phyloP scores from a whole-genome alignment of 2,329 filamentous ascomycete genomes.

The Fusarium vanettenii region DNA sequence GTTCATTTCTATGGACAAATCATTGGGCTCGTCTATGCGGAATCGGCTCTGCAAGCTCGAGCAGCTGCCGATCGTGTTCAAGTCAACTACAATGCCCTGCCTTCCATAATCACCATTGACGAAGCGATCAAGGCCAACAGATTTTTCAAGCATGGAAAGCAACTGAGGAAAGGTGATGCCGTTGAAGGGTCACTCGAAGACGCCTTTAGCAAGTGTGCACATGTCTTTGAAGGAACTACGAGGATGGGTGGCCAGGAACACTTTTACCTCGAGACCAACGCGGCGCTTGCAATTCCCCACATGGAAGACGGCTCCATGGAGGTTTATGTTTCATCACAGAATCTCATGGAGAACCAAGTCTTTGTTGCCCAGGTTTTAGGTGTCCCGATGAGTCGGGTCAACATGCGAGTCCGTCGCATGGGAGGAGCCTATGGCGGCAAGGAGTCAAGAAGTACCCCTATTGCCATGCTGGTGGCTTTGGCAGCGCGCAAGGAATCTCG shows the following conservation, averaged over 20 bases:
- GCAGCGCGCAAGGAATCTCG: conserved; percentile 82
- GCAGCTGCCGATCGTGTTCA: conserved; percentile 11
- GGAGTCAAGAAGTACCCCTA: conserved; percentile 83
- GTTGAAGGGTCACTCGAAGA: conserved; percentile 58
- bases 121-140: conserved; percentile 88
- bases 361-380: conserved; percentile 83
- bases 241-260: conserved; percentile 93
- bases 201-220: conserved; percentile 77
- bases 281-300: conserved; percentile 82
- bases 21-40: conserved; percentile 9
- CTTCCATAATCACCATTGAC: conserved; percentile 87
- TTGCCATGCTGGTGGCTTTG: conserved; percentile 81
- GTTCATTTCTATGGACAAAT: conserved; percentile 6
- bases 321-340: conserved; percentile 86
- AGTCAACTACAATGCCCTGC: conserved; percentile 45
- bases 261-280: conserved; percentile 91
- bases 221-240: conserved; percentile 80
- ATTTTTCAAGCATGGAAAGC: conserved; percentile 82
- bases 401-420: conserved; percentile 84
- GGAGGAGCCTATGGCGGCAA: conserved; percentile 93
- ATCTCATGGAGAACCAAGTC: conserved; percentile 84
- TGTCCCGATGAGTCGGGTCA: conserved; percentile 86
- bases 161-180: conserved; percentile 81
- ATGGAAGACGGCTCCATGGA: conserved; percentile 91
- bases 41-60: conserved; percentile 9